These are phyloP conservation scores for Ustulina deusta DNA, from an alignment of 2,329 filamentous ascomycete genomes.

Conservation along the genomic window DNA sequence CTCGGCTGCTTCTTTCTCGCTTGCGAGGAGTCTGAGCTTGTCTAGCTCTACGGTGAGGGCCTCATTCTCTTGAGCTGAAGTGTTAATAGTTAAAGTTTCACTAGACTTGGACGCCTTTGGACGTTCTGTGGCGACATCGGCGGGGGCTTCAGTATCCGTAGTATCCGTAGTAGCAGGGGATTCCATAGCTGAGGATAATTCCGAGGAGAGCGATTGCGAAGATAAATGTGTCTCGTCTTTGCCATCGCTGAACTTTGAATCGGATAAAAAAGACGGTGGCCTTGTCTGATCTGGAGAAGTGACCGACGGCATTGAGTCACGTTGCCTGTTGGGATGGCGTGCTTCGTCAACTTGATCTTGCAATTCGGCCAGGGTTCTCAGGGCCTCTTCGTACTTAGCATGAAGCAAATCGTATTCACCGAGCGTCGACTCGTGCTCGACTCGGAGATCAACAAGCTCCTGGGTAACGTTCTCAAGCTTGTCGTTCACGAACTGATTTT, in stretches of 20 bases:
- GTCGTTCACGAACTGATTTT: slow-evolving; percentile 87
- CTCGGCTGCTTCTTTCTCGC: slow-evolving; percentile 82
- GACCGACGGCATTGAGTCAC: slow-evolving; percentile 68
- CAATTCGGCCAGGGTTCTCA: slow-evolving; percentile 83
- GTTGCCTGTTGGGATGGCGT: slow-evolving; percentile 68
- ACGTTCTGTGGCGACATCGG: slow-evolving; percentile 57
- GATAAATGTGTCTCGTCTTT: slow-evolving; percentile 77
- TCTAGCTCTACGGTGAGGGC: slow-evolving; percentile 74
- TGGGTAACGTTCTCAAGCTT: slow-evolving; percentile 93
- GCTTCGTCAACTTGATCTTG: slow-evolving; percentile 88
- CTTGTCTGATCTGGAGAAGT: slow-evolving; percentile 65
- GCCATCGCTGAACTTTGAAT: slow-evolving; percentile 76
- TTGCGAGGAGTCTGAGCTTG: slow-evolving; percentile 75
- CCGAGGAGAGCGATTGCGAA: slow-evolving; percentile 92
- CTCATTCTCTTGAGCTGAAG: slow-evolving; percentile 54
- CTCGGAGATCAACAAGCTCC: slow-evolving; percentile 88
- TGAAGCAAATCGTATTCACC: slow-evolving; percentile 85
- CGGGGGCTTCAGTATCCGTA: slow-evolving; percentile 68
- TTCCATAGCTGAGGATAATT: slow-evolving; percentile 88
- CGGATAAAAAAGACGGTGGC: slow-evolving; percentile 87
- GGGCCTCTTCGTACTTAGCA: slow-evolving; percentile 89
- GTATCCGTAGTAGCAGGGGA: slow-evolving; percentile 74
- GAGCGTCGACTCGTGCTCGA: slow-evolving; percentile 88
- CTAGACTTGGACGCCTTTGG: slow-evolving; percentile 58
- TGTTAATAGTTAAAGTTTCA: slow-evolving; percentile 53